A percentile compares a stretch with the other conserved stretches of the same genome.
Conservation (phyloP, 768 basidiomycete genomes). For the Trametopsis cervina region DNA sequence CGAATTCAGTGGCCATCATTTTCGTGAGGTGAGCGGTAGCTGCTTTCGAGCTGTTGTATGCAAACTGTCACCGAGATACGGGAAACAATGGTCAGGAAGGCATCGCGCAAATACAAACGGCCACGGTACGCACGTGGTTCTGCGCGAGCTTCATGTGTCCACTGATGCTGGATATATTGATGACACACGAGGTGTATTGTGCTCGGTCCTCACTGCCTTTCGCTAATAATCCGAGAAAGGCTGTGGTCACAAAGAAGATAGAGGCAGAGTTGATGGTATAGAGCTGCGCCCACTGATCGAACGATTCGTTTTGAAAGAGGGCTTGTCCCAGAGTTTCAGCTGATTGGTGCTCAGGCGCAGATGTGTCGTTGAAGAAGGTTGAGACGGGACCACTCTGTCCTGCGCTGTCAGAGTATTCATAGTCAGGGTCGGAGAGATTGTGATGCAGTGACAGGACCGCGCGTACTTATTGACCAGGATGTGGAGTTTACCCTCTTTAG, state of each 20-base stretch:
- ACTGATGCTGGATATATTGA: conserved; percentile 77
- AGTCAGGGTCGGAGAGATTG: neutral
- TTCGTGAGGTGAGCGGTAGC: conserved; percentile 72
- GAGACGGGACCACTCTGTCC: conserved; percentile 66
- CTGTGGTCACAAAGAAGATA: conserved; percentile 70
- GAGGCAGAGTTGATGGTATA: conserved; percentile 68
- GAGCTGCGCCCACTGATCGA: conserved; percentile 54
- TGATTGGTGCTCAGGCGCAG: conserved; percentile 52
- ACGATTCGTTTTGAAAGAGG: conserved; percentile 61
- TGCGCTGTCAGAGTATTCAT: conserved; percentile 39
- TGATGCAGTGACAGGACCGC: neutral
- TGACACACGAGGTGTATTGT: conserved; percentile 55
- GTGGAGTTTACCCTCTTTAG: conserved; percentile 64
- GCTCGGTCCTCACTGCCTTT: conserved; percentile 57
- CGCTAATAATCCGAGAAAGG: conserved; percentile 69
- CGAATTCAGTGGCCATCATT: conserved; percentile 71
- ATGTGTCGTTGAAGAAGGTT: conserved; percentile 47
- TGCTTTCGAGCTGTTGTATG: conserved; percentile 77
- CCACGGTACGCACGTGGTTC: conserved; percentile 52
- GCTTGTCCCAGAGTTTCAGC: conserved; percentile 62
- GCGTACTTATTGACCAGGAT: conserved; percentile 78
- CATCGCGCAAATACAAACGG: neutral
- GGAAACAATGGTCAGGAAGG: neutral
- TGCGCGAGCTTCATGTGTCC: conserved; percentile 66
- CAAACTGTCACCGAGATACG: conserved; percentile 42